These are phyloP conservation scores for Rhodocollybia butyracea DNA, from an alignment of 768 basidiomycete species.

Conservation along the genomic window DNA sequence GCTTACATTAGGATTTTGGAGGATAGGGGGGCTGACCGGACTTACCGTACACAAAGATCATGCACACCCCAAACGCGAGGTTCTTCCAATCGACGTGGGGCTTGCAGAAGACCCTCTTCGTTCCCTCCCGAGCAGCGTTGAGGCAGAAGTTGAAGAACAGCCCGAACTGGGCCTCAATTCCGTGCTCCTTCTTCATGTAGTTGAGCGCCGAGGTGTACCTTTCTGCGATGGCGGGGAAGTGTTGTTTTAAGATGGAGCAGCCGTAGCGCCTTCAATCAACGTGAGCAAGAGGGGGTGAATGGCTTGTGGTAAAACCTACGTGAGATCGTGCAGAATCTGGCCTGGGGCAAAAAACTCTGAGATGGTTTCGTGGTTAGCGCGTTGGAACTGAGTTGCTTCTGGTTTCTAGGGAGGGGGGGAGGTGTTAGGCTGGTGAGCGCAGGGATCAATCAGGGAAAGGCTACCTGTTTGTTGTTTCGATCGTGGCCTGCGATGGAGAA, in stretches of 20 bases:
- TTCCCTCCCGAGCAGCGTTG: conserved; percentile 16
- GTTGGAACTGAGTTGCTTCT: background rate
- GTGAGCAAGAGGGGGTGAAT: background rate
- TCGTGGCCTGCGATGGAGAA: conserved; percentile 1
- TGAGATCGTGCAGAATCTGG: background rate
- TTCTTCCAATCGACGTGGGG: conserved; percentile 29
- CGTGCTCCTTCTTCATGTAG: conserved; percentile 7
- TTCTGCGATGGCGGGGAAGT: background rate
- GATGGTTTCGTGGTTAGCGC: background rate
- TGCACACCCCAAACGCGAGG: conserved; percentile 23
- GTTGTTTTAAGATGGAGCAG: background rate
- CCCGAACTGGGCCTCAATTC: conserved; percentile 19
- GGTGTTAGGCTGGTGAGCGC: background rate
- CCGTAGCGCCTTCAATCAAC: background rate
- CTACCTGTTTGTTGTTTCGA: background rate
- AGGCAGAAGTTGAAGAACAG: conserved; percentile 26
- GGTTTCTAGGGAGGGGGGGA: background rate
- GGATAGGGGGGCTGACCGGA: too few relatives aligned
- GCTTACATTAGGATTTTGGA: too few relatives aligned
- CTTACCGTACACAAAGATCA: conserved; percentile 19
- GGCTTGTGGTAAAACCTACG: background rate
- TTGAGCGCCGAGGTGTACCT: background rate
- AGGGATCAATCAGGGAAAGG: background rate
- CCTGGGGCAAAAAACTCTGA: background rate
- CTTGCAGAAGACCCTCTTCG: conserved; percentile 15